Conservation (phyloP, 2,329 filamentous ascomycete species). For the Sporothrix inflata region DNA sequence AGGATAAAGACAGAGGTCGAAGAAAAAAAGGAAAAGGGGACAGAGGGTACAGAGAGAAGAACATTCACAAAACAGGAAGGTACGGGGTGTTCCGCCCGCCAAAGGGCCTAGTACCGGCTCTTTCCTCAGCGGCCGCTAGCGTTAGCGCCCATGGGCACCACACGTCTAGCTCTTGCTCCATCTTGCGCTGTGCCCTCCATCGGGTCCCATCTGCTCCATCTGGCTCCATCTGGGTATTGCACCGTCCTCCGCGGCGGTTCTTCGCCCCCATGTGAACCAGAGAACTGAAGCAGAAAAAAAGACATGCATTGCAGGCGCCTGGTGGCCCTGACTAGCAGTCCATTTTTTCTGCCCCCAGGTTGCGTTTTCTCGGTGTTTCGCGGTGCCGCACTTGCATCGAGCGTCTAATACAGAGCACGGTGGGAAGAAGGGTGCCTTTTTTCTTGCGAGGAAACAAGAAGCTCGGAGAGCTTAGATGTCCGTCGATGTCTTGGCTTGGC, state of each 20-base stretch:
- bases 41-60: no score
- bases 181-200: not conserved
- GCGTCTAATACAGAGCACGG: not conserved
- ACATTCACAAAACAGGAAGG: not conserved
- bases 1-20: not conserved
- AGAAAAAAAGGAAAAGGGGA: not conserved
- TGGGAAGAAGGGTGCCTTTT: not conserved
- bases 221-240: not conserved
- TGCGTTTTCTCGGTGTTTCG: not conserved
- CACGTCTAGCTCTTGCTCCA: not conserved
- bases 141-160: slow-evolving; percentile 21
- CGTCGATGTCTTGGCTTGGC: not conserved
- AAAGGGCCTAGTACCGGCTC: slow-evolving; percentile 10
- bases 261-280: slow-evolving; percentile 7
- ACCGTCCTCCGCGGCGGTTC: not conserved
- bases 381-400: slow-evolving; percentile 8
- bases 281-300: not conserved
- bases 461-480: not conserved
- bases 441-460: not conserved
- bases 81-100: not conserved
- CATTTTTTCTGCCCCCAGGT: slow-evolving; percentile 2
- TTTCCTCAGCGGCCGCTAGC: slow-evolving; percentile 14
- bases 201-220: not conserved
- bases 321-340: not conserved
- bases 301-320: not conserved